Evolutionary conservation across 1,284 basidiomycete genomes (phyloP).

Genomic region (Ganoderma lucidum): DNA sequence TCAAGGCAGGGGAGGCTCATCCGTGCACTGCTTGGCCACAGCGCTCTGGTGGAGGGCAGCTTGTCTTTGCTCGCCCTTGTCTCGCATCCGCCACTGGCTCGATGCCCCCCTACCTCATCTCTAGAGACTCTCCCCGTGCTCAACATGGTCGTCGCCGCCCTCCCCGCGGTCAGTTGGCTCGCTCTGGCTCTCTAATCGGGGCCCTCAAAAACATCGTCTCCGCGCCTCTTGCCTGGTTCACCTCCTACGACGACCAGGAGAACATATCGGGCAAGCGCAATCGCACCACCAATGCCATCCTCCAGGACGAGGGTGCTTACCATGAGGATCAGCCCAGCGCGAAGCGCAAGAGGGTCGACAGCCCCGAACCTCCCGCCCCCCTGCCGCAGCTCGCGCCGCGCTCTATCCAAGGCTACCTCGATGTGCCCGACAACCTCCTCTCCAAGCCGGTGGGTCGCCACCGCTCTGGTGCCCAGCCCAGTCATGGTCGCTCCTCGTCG

Average conservation of each 20-base stretch:
- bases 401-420: constrained; percentile 39
- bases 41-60: constrained; percentile 19
- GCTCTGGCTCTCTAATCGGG: constrained; percentile 40
- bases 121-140: constrained; percentile 30
- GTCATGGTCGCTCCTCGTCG: constrained; percentile 36
- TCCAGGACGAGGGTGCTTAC: constrained; percentile 30
- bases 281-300: constrained; percentile 23
- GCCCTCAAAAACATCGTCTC: constrained; percentile 42
- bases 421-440: constrained; percentile 38
- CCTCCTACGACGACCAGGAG: constrained; percentile 33
- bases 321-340: constrained; percentile 35
- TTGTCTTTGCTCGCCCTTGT: constrained; percentile 22
- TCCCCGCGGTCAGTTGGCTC: constrained; percentile 31
- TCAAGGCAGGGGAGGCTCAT: constrained; percentile 2
- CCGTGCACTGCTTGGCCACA: constrained; percentile 17
- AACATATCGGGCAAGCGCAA: constrained; percentile 38
- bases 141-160: constrained; percentile 31
- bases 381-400: constrained; percentile 27
- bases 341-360: constrained; percentile 42
- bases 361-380: constrained; percentile 32
- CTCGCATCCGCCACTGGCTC: constrained; percentile 27
- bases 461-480: constrained; percentile 15
- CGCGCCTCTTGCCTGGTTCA: constrained; percentile 39
- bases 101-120: constrained; percentile 30
- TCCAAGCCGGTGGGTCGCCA: constrained; percentile 19